Percentiles rank a stretch among this genome's conserved stretches.
These are phyloP conservation scores for Protomyces pachydermus DNA, from an alignment of 1,139 yeast genomes.

Conservation along the genomic window DNA sequence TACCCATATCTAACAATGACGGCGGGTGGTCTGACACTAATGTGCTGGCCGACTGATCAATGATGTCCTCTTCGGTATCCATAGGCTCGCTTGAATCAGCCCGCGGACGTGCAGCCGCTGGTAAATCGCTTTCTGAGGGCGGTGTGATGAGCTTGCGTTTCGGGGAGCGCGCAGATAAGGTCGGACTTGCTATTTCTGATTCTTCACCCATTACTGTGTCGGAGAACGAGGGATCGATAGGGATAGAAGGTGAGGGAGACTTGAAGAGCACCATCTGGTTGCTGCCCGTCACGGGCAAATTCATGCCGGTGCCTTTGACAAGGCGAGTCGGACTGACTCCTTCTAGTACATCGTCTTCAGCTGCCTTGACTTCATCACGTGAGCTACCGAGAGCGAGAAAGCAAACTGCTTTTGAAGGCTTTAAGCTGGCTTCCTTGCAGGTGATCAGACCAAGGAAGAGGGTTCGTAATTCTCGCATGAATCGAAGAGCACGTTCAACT, in stretches of 20 bases:
- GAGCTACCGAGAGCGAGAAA: constrained; percentile 63
- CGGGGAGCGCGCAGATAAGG: not conserved
- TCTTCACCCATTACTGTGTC: not conserved
- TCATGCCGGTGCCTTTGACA: not conserved
- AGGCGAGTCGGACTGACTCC: constrained; percentile 12
- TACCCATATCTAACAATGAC: not conserved
- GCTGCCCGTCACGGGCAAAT: not conserved
- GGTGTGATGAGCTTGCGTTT: not conserved
- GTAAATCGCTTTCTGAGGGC: not conserved
- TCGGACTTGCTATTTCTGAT: not conserved
- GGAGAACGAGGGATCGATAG: not conserved
- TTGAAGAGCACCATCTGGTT: not conserved
- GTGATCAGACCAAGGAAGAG: constrained; percentile 67
- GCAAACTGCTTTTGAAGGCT: constrained; percentile 80
- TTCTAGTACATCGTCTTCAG: constrained; percentile 29
- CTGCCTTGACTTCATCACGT: constrained; percentile 31
- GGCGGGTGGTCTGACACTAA: not conserved
- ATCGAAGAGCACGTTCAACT: constrained; percentile 73
- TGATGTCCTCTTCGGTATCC: not conserved
- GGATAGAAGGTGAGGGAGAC: not conserved
- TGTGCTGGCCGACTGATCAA: not conserved
- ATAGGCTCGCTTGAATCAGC: not conserved
- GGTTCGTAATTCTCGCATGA: constrained; percentile 63
- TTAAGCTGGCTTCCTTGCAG: constrained; percentile 59
- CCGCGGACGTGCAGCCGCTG: not conserved